Evolutionary conservation across 331 rosid genomes (phyloP).

Genomic region (Dryas integrifolia): DNA sequence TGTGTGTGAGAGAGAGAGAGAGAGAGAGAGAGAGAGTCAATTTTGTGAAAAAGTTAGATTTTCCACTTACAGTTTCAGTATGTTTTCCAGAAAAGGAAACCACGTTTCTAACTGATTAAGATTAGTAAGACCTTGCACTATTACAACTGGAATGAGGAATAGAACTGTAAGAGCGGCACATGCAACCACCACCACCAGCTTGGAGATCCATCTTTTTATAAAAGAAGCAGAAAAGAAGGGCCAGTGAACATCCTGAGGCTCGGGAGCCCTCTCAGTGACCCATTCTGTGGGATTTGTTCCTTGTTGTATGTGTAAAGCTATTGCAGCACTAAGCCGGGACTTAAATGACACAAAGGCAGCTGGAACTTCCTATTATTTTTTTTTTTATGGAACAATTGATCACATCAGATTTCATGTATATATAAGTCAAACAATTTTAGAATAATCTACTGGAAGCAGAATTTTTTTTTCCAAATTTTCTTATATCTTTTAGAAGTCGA

Average conservation of each 20-base stretch:
- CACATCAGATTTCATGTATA: constrained; percentile 23
- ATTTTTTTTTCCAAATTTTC: neutral
- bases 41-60: constrained; percentile 9
- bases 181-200: constrained; percentile 53
- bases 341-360: constrained; percentile 94
- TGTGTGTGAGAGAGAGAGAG: neutral
- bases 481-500: neutral
- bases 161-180: constrained; percentile 50
- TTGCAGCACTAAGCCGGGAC: constrained; percentile 74
- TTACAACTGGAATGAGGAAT: constrained; percentile 68
- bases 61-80: constrained; percentile 66
- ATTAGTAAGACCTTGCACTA: constrained; percentile 77
- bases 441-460: neutral
- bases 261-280: constrained; percentile 80
- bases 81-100: constrained; percentile 62
- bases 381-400: constrained; percentile 14
- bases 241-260: constrained; percentile 78
- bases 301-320: constrained; percentile 65
- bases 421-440: constrained; percentile 15
- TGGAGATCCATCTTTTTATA: constrained; percentile 63
- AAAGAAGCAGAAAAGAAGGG: constrained; percentile 66
- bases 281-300: constrained; percentile 74
- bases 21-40: constrained; percentile 17
- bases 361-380: constrained; percentile 53
- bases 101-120: constrained; percentile 58